These are phyloP conservation scores for Triticum timopheevii DNA, from an alignment of 176 grass and related monocot species.

Conservation along the genomic window DNA sequence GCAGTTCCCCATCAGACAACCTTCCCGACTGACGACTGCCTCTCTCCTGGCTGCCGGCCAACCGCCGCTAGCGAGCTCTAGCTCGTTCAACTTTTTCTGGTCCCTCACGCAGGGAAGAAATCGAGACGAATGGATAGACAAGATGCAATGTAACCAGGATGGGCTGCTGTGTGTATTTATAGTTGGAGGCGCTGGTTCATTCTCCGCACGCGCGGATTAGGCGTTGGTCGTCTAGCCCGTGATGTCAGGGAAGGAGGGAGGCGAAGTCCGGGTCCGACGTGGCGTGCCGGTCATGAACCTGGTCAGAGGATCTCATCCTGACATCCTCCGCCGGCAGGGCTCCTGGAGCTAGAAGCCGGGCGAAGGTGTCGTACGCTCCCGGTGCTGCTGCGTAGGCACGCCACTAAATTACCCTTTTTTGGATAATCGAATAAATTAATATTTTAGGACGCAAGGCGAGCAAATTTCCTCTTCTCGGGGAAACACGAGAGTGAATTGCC, in stretches of 20 bases:
- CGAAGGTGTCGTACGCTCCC: background rate
- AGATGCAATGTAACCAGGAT: background rate
- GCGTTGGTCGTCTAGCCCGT: background rate
- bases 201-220: background rate
- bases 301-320: constrained; percentile 33
- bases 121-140: background rate
- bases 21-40: background rate
- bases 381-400: background rate
- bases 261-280: constrained; percentile 27
- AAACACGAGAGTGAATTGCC: too few species aligned
- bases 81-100: background rate
- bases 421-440: background rate
- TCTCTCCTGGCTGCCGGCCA: background rate
- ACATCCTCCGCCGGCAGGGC: background rate
- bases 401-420: background rate
- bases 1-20: constrained; percentile 53
- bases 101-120: background rate
- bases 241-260: constrained; percentile 15
- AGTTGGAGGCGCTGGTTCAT: constrained; percentile 8
- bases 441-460: background rate
- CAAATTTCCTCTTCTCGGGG: too few species aligned
- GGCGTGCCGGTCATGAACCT: constrained; percentile 14
- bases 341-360: background rate
- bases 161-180: background rate
- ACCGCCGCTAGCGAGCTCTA: background rate